Evolutionary conservation across 1,284 basidiomycete genomes (phyloP).

Genomic region (Leccinum pachyderme): DNA sequence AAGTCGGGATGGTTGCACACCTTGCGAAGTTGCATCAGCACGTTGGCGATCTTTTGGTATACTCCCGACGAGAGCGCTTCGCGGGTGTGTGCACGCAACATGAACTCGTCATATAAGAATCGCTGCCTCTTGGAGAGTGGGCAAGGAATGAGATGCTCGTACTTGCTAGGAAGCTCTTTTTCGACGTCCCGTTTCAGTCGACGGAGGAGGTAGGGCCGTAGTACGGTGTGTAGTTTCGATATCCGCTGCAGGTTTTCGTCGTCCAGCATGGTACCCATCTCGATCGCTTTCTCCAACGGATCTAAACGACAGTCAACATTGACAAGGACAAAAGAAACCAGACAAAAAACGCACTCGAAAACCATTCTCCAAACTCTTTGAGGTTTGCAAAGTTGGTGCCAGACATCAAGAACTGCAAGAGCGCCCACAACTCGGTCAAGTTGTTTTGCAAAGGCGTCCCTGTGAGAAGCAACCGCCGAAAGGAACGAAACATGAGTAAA

Average conservation of each 20-base stretch:
- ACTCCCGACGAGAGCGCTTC: constrained; percentile 85
- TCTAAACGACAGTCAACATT: constrained; percentile 44
- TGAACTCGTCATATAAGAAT: constrained; percentile 98
- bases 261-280: constrained; percentile 77
- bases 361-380: constrained; percentile 96
- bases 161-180: constrained; percentile 93
- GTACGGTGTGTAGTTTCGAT: constrained; percentile 86
- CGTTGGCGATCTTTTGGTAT: constrained; percentile 92
- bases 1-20: constrained; percentile 96
- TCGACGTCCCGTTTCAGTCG: constrained; percentile 96
- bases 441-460: constrained; percentile 97
- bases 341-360: constrained; percentile 72
- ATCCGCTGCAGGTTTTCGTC: constrained; percentile 89
- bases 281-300: constrained; percentile 92
- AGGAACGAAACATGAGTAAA: constrained; percentile 90
- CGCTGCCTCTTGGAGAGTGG: constrained; percentile 93
- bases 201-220: constrained; percentile 92
- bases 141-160: constrained; percentile 91
- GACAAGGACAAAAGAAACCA: background rate
- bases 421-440: constrained; percentile 91
- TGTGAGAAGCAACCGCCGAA: constrained; percentile 84
- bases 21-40: constrained; percentile 94
- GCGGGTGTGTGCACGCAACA: constrained; percentile 87
- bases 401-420: constrained; percentile 96
- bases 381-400: constrained; percentile 89